These are phyloP conservation scores for Cryomyces antarcticus DNA, from an alignment of 495 filamentous ascomycete genomes.

Conservation along the genomic window DNA sequence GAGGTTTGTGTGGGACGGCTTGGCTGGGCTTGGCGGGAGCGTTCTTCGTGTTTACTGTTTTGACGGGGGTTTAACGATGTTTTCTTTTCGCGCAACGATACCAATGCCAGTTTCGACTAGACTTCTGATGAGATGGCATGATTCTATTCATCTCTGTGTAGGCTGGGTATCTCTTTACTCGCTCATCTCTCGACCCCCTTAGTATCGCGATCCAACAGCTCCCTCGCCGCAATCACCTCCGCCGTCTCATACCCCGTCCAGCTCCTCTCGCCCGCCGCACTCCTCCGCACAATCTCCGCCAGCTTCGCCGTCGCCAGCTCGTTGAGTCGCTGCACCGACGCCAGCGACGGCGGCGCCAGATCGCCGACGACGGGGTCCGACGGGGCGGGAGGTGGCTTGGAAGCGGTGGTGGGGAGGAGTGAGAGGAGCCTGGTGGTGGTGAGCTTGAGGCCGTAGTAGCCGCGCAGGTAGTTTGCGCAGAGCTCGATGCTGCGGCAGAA, in stretches of 20 bases:
- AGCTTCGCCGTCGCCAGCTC: constrained; percentile 53
- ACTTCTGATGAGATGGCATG: no score
- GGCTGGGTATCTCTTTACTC: no score
- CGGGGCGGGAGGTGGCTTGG: constrained; percentile 10
- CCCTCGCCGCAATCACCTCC: constrained; percentile 60
- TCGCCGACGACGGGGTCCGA: constrained; percentile 16
- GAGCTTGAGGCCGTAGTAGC: constrained; percentile 75
- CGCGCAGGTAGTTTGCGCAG: constrained; percentile 78
- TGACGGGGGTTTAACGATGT: no score
- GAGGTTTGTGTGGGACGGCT: no score
- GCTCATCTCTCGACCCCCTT: constrained; percentile 15
- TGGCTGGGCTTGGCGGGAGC: no score
- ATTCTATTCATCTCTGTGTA: no score
- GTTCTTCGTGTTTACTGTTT: no score
- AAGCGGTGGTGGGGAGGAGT: background rate
- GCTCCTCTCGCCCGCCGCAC: constrained; percentile 34
- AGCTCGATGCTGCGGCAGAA: constrained; percentile 85
- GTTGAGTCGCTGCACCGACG: constrained; percentile 46
- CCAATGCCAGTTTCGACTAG: no score
- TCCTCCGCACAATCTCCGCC: constrained; percentile 48
- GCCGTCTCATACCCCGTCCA: constrained; percentile 53
- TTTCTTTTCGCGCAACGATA: no score
- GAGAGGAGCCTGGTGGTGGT: constrained; percentile 24
- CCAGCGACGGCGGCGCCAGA: constrained; percentile 17
- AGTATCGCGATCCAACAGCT: constrained; percentile 36